Conservation (phyloP, 2,329 filamentous ascomycete species). For the Colletotrichum musicola region DNA sequence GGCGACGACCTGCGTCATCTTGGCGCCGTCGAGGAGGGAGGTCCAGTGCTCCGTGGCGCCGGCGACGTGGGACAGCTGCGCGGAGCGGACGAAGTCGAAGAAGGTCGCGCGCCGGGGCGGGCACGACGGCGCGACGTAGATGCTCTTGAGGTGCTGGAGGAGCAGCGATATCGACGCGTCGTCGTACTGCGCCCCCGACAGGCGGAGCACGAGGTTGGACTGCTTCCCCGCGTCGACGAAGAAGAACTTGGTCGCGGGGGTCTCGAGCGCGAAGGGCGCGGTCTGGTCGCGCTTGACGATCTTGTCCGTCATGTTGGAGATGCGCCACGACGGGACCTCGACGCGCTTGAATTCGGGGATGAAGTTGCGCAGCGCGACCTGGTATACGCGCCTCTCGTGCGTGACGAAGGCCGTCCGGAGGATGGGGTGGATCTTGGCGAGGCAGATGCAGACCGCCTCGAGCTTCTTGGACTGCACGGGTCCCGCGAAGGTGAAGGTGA, state of each 20-base stretch:
- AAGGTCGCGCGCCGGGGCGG: slow-evolving; percentile 56
- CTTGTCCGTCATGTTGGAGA: slow-evolving; percentile 55
- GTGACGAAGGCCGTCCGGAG: slow-evolving; percentile 67
- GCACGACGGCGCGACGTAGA: slow-evolving; percentile 56
- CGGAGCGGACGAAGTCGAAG: slow-evolving; percentile 60
- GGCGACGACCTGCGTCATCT: slow-evolving; percentile 60
- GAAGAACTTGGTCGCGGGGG: slow-evolving; percentile 62
- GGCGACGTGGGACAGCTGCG: slow-evolving; percentile 51
- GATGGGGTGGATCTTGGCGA: slow-evolving; percentile 61
- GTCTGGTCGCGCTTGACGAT: slow-evolving; percentile 58
- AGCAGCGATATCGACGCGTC: slow-evolving; percentile 59
- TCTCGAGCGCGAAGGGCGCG: slow-evolving; percentile 53
- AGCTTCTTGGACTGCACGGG: slow-evolving; percentile 57
- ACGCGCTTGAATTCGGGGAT: slow-evolving; percentile 58
- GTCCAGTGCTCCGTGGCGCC: slow-evolving; percentile 61
- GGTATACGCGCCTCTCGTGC: slow-evolving; percentile 60
- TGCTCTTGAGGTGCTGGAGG: slow-evolving; percentile 60
- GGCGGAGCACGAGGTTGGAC: slow-evolving; percentile 60
- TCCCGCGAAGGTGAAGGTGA: slow-evolving; percentile 62
- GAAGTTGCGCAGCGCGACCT: slow-evolving; percentile 60
- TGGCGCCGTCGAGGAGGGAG: slow-evolving; percentile 57
- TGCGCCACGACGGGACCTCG: slow-evolving; percentile 55
- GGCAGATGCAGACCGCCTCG: slow-evolving; percentile 59
- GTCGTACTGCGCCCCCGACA: slow-evolving; percentile 64
- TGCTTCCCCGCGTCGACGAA: slow-evolving; percentile 63